phyloP scores from a whole-genome alignment of 2,329 filamentous ascomycete species.

The Juglanconis oblonga region DNA sequence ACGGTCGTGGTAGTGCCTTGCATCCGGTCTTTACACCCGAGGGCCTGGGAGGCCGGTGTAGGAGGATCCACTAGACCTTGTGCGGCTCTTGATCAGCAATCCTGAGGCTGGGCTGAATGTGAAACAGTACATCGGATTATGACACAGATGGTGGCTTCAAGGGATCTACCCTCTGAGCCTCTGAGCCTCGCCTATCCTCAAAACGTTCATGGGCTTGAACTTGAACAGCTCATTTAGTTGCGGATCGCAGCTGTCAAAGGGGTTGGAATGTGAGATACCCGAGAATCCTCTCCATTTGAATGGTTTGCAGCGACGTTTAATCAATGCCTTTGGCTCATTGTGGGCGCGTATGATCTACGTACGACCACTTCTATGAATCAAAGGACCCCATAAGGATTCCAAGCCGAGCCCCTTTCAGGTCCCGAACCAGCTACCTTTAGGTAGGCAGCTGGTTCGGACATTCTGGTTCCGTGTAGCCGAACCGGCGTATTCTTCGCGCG shows the following conservation, averaged over 20 bases:
- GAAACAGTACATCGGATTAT: constrained; percentile 14
- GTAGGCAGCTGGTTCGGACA: background rate
- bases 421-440: background rate
- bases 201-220: background rate
- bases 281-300: background rate
- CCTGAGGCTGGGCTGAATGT: constrained; percentile 10
- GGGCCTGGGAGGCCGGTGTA: too few species aligned
- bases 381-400: too few species aligned
- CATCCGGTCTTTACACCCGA: too few species aligned
- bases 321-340: background rate
- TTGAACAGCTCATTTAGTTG: background rate
- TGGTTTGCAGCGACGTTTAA: background rate
- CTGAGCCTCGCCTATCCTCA: background rate
- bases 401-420: too few species aligned
- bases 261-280: background rate
- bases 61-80: too few species aligned
- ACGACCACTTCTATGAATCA: too few species aligned
- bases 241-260: background rate
- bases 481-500: background rate
- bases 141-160: constrained; percentile 3
- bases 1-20: too few species aligned
- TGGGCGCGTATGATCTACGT: too few species aligned
- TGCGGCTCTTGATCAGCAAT: background rate
- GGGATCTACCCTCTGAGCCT: background rate
- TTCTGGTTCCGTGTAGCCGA: background rate